phyloP scores from a whole-genome alignment of 2,329 filamentous ascomycete species.

The Cladophialophora exuberans region DNA sequence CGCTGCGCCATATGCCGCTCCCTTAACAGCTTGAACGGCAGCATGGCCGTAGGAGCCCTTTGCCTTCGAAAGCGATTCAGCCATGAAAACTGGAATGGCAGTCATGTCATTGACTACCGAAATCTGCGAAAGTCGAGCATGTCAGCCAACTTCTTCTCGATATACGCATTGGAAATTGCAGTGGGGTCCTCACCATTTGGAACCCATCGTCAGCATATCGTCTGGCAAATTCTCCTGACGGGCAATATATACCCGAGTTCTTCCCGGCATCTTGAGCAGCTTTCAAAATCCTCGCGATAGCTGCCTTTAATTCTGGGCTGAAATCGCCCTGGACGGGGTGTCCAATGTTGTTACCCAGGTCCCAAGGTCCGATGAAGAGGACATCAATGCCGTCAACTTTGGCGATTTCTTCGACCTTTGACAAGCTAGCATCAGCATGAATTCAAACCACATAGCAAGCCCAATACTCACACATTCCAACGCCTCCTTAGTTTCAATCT shows the following conservation, averaged over 20 bases:
- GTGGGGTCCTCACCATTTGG: conserved; percentile 53
- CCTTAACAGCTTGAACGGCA: conserved; percentile 31
- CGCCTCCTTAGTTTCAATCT: conserved; percentile 48
- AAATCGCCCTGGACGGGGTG: conserved; percentile 54
- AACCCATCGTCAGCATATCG: conserved; percentile 58
- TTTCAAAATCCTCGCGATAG: conserved; percentile 55
- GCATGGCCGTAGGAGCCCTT: conserved; percentile 36
- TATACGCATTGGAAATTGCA: not conserved
- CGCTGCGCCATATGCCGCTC: conserved; percentile 31
- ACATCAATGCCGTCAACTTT: conserved; percentile 56
- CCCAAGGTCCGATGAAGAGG: conserved; percentile 59
- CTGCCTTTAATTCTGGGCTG: conserved; percentile 54
- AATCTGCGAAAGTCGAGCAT: conserved; percentile 35
- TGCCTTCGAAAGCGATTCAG: conserved; percentile 40
- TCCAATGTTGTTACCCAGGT: conserved; percentile 62
- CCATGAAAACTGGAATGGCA: conserved; percentile 48
- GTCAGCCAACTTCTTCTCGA: not conserved
- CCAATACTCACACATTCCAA: conserved; percentile 38
- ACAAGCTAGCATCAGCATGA: conserved; percentile 4
- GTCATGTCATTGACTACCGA: conserved; percentile 51
- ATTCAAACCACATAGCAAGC: not conserved
- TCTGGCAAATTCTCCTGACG: conserved; percentile 54
- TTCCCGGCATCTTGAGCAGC: conserved; percentile 58
- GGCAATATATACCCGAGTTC: conserved; percentile 59
- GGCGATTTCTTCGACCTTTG: conserved; percentile 54